These are phyloP conservation scores for Cunninghamia lanceolata DNA, from an alignment of 75 land plant species.

Conservation along the genomic window DNA sequence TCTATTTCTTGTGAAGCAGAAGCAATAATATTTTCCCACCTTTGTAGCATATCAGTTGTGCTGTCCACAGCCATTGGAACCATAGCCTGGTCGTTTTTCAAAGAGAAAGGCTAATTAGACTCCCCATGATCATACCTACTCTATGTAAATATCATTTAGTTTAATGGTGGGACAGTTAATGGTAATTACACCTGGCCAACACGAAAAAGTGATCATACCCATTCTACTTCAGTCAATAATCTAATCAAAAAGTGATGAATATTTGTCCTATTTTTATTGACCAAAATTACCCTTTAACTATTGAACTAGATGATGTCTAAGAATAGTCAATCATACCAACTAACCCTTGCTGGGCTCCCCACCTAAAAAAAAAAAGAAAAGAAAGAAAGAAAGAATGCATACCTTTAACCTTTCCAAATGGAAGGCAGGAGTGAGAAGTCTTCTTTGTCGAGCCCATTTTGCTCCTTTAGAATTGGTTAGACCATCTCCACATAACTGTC, in stretches of 20 bases:
- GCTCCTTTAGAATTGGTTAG: slow-evolving; percentile 26
- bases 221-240: no score
- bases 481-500: slow-evolving; percentile 16
- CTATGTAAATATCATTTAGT: no score
- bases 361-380: no score
- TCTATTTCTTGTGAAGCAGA: slow-evolving; percentile 32
- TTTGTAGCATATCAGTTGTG: slow-evolving; percentile 17
- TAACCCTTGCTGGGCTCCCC: no score
- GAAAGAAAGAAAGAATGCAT: neutral
- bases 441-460: slow-evolving; percentile 36
- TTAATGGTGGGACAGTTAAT: no score
- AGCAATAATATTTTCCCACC: slow-evolving; percentile 19
- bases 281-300: no score
- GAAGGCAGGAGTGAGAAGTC: slow-evolving; percentile 32
- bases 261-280: no score
- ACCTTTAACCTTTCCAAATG: slow-evolving; percentile 49
- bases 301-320: no score
- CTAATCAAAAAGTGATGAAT: no score
- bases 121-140: neutral
- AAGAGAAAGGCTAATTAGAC: neutral
- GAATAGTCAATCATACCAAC: no score
- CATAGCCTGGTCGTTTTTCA: slow-evolving; percentile 18
- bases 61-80: slow-evolving; percentile 31
- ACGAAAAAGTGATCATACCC: no score
- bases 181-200: no score